Percentiles rank a stretch among this genome's conserved stretches.
phyloP scores from a whole-genome alignment of 331 rosid species.

The Acacia pycnantha region DNA sequence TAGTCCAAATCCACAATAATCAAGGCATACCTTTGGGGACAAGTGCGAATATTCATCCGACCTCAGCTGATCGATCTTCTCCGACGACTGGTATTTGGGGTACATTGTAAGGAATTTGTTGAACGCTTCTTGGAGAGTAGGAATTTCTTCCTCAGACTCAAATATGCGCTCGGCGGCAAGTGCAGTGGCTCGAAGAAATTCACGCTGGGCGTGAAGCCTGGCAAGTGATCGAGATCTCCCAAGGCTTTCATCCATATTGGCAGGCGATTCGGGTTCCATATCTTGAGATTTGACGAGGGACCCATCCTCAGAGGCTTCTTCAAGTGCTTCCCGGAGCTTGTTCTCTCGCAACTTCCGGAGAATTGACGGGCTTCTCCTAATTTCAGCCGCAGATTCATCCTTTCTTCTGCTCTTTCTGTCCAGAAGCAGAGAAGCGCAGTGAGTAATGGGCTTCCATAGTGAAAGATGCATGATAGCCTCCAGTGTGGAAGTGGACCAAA shows the following conservation, averaged over 20 bases:
- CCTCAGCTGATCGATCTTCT: conserved; percentile 89
- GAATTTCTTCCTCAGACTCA: conserved; percentile 69
- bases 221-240: conserved; percentile 92
- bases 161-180: conserved; percentile 82
- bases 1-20: conserved; percentile 97
- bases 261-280: conserved; percentile 58
- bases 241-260: conserved; percentile 58
- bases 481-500: conserved; percentile 14
- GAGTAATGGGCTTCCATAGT: conserved; percentile 92
- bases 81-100: conserved; percentile 80
- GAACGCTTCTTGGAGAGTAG: conserved; percentile 59
- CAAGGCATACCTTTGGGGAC: conserved; percentile 96
- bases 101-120: conserved; percentile 88
- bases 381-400: conserved; percentile 49
- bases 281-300: conserved; percentile 71
- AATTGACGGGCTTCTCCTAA: conserved; percentile 56
- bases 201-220: conserved; percentile 86
- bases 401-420: conserved; percentile 82
- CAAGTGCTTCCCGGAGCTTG: conserved; percentile 96
- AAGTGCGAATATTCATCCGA: conserved; percentile 76
- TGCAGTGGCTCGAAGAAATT: conserved; percentile 85
- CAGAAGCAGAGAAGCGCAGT: conserved; percentile 85
- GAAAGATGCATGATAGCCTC: conserved; percentile 67
- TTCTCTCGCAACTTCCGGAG: conserved; percentile 81
- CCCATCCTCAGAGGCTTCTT: conserved; percentile 96